phyloP scores from a whole-genome alignment of 2,329 filamentous ascomycete species.

The Penicillium sp. region DNA sequence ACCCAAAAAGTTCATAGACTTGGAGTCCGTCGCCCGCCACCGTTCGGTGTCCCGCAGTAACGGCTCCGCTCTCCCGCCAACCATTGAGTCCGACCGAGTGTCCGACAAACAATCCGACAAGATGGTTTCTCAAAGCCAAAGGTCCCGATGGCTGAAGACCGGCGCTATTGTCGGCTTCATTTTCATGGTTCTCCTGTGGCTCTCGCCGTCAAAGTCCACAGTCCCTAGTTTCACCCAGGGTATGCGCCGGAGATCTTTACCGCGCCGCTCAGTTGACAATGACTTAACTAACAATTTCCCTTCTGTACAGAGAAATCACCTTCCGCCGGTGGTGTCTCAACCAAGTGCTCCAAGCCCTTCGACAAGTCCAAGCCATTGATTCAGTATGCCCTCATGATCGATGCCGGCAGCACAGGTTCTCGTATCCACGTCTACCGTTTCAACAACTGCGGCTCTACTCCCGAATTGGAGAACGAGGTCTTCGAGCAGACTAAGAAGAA shows the following conservation, averaged over 20 bases:
- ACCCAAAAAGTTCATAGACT: constrained; percentile 56
- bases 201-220: constrained; percentile 45
- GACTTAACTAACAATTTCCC: constrained; percentile 8
- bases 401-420: constrained; percentile 95
- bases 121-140: constrained; percentile 63
- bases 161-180: constrained; percentile 61
- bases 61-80: constrained; percentile 44
- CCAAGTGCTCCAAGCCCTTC: constrained; percentile 78
- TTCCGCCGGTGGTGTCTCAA: constrained; percentile 56
- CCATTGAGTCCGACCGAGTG: constrained; percentile 51
- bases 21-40: constrained; percentile 52
- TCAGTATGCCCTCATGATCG: constrained; percentile 98
- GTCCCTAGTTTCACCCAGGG: constrained; percentile 27
- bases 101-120: constrained; percentile 42
- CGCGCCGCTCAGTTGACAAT: neutral
- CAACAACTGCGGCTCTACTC: constrained; percentile 97
- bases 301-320: constrained; percentile 26
- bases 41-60: constrained; percentile 56
- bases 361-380: constrained; percentile 89
- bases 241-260: constrained; percentile 12
- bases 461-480: constrained; percentile 86
- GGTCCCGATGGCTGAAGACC: constrained; percentile 62
- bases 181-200: constrained; percentile 58
- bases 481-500: constrained; percentile 93
- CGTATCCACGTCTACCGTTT: constrained; percentile 99